Evolutionary conservation across 148 eudicot genomes (phyloP), one percentile per base, ranked within the genome.

Genomic region (Cornus controversa): DNA sequence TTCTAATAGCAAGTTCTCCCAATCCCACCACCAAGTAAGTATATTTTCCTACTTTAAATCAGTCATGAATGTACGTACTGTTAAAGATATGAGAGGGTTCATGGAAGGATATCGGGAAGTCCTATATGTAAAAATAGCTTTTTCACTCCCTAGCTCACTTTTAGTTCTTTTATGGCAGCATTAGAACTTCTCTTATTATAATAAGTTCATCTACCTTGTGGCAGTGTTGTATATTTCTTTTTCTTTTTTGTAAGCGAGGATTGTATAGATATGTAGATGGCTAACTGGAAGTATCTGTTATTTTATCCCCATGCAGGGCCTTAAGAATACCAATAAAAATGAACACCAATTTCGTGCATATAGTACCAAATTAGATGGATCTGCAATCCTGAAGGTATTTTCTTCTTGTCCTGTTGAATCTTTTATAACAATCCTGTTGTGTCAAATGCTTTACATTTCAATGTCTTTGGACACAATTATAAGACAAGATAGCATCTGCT

Each of bases 1-100:
- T 71, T 75, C 80, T 24, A 77, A 72, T 75, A 77, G 24, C 77
- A 81, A 79, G 42, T 83, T 80, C 57, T 82, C 84, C 37, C 75
- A 80, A 29, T 70, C 80, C 27, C 76, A 31, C 28, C 72, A 80
- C 31, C 79, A 66, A 72, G 98, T 94, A 82, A 85, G 93, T 15
- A 10, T 4, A 11, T 11, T 11, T 5, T 70, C 23, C 13, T 25
- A 29, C 65, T 13, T 47, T 6, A 1, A 26, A 45, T 57, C 53
- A 23, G 26, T 20, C 64, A 57, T 20, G 63, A 57, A 57, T 57
- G 16, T 47, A n/a, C n/a, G n/a, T n/a, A n/a, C n/a, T n/a, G n/a
- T n/a, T n/a, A n/a, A n/a, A n/a, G n/a, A n/a, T n/a, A n/a, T n/a
- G n/a, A n/a, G n/a, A n/a, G n/a, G n/a, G n/a, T n/a, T n/a, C n/a